Percentiles rank a stretch among this genome's conserved stretches.
Conservation (phyloP, 2,329 filamentous ascomycete species). For the Colletotrichum navitas region DNA sequence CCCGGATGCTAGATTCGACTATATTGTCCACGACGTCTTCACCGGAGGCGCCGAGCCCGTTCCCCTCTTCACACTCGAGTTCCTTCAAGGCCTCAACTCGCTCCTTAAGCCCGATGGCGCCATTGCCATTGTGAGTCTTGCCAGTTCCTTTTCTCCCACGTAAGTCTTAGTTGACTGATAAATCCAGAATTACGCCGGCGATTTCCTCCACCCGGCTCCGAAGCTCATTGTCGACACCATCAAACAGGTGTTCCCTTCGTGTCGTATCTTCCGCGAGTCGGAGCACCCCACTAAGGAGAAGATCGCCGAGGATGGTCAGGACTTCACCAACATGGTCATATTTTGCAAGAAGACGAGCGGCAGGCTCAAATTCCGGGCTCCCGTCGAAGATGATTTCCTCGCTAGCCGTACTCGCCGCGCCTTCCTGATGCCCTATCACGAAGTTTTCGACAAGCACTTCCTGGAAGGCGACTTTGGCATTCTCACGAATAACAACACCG, state of each 20-base stretch:
- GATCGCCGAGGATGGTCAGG: constrained; percentile 63
- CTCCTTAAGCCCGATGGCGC: constrained; percentile 84
- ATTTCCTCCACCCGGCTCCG: constrained; percentile 82
- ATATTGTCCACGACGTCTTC: constrained; percentile 98
- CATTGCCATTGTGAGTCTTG: constrained; percentile 83
- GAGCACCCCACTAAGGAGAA: constrained; percentile 63
- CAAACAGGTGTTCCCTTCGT: constrained; percentile 84
- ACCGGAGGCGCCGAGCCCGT: constrained; percentile 95
- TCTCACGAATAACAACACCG: constrained; percentile 73
- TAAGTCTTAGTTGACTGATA: constrained; percentile 38
- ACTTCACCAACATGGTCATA: constrained; percentile 97
- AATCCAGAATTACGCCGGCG: constrained; percentile 89
- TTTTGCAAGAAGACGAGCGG: constrained; percentile 81
- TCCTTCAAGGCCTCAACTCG: constrained; percentile 76
- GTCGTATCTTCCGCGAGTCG: constrained; percentile 89
- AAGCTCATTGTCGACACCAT: constrained; percentile 87
- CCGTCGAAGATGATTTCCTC: constrained; percentile 75
- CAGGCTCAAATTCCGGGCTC: constrained; percentile 74
- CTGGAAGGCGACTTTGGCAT: constrained; percentile 62
- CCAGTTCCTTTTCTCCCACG: background rate
- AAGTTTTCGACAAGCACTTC: constrained; percentile 70
- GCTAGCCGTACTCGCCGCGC: constrained; percentile 76
- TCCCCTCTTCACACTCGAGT: constrained; percentile 87
- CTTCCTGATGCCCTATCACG: constrained; percentile 79
- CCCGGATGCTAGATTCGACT: constrained; percentile 75